Conservation (phyloP, 306 rosid genomes). For the Alnus rubra region DNA sequence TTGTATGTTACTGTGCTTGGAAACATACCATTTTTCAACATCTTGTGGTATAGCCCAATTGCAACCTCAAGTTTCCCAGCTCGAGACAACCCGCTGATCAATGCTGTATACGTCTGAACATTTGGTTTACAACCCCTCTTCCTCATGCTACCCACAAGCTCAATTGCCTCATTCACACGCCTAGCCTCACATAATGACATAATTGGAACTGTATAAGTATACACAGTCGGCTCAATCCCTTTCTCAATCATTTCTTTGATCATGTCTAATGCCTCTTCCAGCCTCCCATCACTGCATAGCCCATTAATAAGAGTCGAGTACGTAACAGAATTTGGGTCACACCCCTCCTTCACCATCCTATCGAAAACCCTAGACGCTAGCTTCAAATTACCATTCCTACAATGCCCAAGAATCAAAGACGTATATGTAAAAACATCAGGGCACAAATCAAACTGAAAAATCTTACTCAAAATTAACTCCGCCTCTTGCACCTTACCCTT, state of each 20-base stretch:
- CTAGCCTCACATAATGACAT: slow-evolving; percentile 38
- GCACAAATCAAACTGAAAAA: slow-evolving; percentile 32
- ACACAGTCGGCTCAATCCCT: slow-evolving; percentile 38
- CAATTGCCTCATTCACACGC: slow-evolving; percentile 34
- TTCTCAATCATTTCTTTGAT: slow-evolving; percentile 40
- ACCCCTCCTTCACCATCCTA: slow-evolving; percentile 38
- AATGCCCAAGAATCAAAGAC: slow-evolving; percentile 46
- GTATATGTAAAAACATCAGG: slow-evolving; percentile 47
- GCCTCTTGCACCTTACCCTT: slow-evolving; percentile 42
- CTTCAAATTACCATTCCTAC: slow-evolving; percentile 37
- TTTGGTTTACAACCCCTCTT: slow-evolving; percentile 38
- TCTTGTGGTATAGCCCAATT: slow-evolving; percentile 44
- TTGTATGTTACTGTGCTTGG: slow-evolving; percentile 41
- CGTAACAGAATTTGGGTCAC: slow-evolving; percentile 41
- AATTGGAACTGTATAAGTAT: slow-evolving; percentile 43
- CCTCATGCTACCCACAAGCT: slow-evolving; percentile 38
- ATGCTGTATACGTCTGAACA: slow-evolving; percentile 41
- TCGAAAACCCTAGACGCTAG: slow-evolving; percentile 37
- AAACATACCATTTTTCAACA: slow-evolving; percentile 39
- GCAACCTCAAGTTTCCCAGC: slow-evolving; percentile 38
- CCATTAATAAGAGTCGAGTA: slow-evolving; percentile 47
- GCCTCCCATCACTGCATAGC: slow-evolving; percentile 39
- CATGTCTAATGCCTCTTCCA: slow-evolving; percentile 45
- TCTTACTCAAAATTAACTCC: slow-evolving; percentile 32
- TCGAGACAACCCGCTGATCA: slow-evolving; percentile 39